Evolutionary conservation across 2,329 filamentous ascomycete species (phyloP), one percentile per base, ranked within the genome.

Genomic region (Aspergillus calidoustus): DNA sequence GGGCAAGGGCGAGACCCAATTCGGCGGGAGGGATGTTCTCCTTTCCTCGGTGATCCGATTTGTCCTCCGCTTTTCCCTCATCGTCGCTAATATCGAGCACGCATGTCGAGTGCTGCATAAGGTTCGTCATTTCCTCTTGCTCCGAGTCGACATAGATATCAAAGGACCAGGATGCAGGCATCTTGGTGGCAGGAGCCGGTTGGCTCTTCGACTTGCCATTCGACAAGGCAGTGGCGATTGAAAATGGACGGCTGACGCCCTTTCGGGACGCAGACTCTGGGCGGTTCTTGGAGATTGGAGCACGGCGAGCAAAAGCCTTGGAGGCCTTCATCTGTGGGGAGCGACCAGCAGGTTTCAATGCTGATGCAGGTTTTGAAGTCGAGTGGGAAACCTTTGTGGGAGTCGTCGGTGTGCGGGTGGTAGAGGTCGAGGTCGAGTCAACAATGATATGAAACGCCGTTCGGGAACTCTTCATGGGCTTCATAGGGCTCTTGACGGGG

Each of bases 91-190:
- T 92, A 74, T 98, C 94, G 3, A 98, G 85, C 0, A 90, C 88
- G 66, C 90, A 89, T 7, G 94, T 94, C 59, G 90, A 90, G 80
- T 97, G 94, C 77, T 97, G 91, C 80, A 98, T 91, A 44, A 97
- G 82, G 71, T 96, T 97, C 70, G 93, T 92, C 78, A 95, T 91
- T 74, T 96, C 90, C 73, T 97, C 91, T 74, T 97, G 91, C 7
- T 90, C 87, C 0, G 91, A 92, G 76, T 99, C 94, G 74, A 97
- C 92, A 74, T 97, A 89, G 71, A 99, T 98, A 62, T 94, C 91
- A 74, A 99, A 98, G 81, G 90, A 90, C 93, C 93, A 97, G 62
- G 71, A 72, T 0, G 69, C 64, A 11, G 73, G 72, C 7, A 76
- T 74, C 61, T 83, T 84, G 23, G 83, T 80, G 6, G 79, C 82